Base-by-base conservation (phyloP, 306 rosid species). In the Sophora flavescens region DNA sequence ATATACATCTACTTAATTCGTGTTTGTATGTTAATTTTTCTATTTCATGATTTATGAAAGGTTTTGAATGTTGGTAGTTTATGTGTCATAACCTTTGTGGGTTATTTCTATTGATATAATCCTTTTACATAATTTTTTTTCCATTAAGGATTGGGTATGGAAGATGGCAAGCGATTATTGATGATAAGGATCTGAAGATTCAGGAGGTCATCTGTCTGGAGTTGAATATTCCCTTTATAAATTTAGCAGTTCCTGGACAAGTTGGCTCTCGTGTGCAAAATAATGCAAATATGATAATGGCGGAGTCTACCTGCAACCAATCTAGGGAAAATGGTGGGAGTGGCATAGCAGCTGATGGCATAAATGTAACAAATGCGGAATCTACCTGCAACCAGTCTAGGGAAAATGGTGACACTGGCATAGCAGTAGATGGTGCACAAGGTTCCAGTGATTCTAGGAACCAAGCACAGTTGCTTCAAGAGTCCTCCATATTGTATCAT, bases 151-250 rank as follows among this genome's bases (percentile, higher is more conserved):
- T 92, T 72, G 99, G 99, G 45, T 95, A 95, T 78, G 99, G 99
- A 80, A 89, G 96, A 87, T 95, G 97, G 97, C 99, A 95, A 86
- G 93, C 97, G 39, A 95, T 95, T 75, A 79, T 92, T 76, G 99
- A 95, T 78, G 99, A 95, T 79, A 95, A 88, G 86, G 96, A 87
- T 80, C 86, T 95, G 79, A 89, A 82, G 90, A 86, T 95, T 78
- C 97, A 90, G 82, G 99, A 95, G 79, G 54, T 88, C 70, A 91
- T 95, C 77, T 92, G 97, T 84, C 92, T 87, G 78, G 99, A 95
- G 92, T 86, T 91, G 92, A 92, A 91, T 88, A 97, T 95, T 79
- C 92, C 97, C 38, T 3, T 87, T 65, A 72, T 95, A 79, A 95
- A 85, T 83, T 82, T 89, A 54, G 91, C 97, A 17, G 80, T 84